Percentiles rank a stretch among this genome's conserved stretches.
These are phyloP conservation scores for Cutaneotrichosporon cyanovorans DNA, from an alignment of 1,284 basidiomycete species.

Conservation along the genomic window DNA sequence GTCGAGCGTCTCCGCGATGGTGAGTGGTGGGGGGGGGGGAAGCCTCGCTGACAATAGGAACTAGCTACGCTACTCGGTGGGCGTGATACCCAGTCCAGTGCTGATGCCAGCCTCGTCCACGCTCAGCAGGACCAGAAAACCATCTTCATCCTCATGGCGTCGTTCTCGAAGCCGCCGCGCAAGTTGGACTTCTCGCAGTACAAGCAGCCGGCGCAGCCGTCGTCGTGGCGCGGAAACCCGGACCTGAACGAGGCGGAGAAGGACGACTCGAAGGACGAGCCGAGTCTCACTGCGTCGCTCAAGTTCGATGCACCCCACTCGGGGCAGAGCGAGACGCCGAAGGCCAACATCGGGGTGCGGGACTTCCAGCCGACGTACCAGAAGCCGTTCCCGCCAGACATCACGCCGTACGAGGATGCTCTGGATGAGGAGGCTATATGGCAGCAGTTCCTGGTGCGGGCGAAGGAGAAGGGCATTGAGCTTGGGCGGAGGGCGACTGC, in stretches of 20 bases:
- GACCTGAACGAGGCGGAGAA: too few species aligned
- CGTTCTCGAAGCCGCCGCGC: slow-evolving; percentile 63
- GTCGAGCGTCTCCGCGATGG: slow-evolving; percentile 75
- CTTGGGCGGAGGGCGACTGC: slow-evolving; percentile 21
- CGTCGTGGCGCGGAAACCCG: too few species aligned
- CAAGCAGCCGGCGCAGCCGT: neutral
- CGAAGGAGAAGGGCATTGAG: slow-evolving; percentile 11
- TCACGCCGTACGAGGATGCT: slow-evolving; percentile 60
- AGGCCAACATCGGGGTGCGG: slow-evolving; percentile 1
- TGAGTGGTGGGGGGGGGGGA: slow-evolving; percentile 12
- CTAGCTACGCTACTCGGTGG: slow-evolving; percentile 27
- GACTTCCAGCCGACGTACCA: slow-evolving; percentile 25
- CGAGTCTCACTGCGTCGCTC: slow-evolving; percentile 12
- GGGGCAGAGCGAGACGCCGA: slow-evolving; percentile 1
- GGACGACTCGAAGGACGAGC: slow-evolving; percentile 14
- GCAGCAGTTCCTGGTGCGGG: slow-evolving; percentile 27
- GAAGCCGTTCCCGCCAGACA: slow-evolving; percentile 37
- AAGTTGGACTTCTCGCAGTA: neutral
- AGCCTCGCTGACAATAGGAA: slow-evolving; percentile 1
- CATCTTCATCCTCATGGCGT: slow-evolving; percentile 77
- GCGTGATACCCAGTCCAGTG: neutral
- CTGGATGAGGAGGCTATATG: slow-evolving; percentile 53
- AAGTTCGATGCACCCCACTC: slow-evolving; percentile 5
- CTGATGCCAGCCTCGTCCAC: slow-evolving; percentile 61
- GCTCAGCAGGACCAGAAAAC: slow-evolving; percentile 66